Percentiles rank a stretch among this genome's conserved stretches.
Evolutionary conservation across 2,329 filamentous ascomycete genomes (phyloP).

Genomic region (Paraphoma chrysanthemicola): DNA sequence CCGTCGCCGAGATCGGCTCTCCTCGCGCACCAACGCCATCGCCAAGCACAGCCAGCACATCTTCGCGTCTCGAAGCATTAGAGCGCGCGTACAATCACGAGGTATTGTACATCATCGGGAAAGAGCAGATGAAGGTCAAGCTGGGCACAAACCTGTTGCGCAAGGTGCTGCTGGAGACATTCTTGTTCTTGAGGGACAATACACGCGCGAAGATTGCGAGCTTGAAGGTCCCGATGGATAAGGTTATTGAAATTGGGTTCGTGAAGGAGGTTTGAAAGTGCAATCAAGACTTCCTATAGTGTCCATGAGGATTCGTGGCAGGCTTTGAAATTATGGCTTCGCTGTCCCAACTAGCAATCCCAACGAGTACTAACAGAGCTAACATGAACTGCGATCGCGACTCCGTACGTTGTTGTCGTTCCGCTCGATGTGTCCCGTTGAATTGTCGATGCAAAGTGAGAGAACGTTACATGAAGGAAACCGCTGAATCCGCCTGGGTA

Average conservation of each 20-base stretch:
- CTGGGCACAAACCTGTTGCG: constrained; percentile 52
- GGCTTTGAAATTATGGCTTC: too few relatives aligned
- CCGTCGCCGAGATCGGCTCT: constrained; percentile 1
- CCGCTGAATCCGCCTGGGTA: too few relatives aligned
- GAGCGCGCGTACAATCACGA: constrained; percentile 55
- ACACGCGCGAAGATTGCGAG: constrained; percentile 71
- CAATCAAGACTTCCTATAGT: too few relatives aligned
- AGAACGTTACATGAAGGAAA: too few relatives aligned
- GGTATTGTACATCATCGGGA: constrained; percentile 64
- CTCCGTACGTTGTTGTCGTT: too few relatives aligned
- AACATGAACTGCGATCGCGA: too few relatives aligned
- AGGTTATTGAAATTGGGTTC: constrained; percentile 72
- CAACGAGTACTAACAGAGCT: too few relatives aligned
- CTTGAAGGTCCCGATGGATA: constrained; percentile 64
- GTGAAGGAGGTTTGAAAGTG: constrained; percentile 66
- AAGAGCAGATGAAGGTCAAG: constrained; percentile 53
- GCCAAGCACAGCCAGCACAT: constrained; percentile 32
- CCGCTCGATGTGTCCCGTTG: too few relatives aligned
- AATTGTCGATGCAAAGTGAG: too few relatives aligned
- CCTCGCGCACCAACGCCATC: constrained; percentile 15
- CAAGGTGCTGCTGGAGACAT: constrained; percentile 59
- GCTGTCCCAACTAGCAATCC: too few relatives aligned
- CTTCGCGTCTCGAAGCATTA: constrained; percentile 42
- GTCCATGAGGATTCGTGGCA: too few relatives aligned
- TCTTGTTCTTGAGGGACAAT: constrained; percentile 72